Base-by-base conservation (phyloP, 768 basidiomycete species). In the Podaxis carcinomalis region DNA sequence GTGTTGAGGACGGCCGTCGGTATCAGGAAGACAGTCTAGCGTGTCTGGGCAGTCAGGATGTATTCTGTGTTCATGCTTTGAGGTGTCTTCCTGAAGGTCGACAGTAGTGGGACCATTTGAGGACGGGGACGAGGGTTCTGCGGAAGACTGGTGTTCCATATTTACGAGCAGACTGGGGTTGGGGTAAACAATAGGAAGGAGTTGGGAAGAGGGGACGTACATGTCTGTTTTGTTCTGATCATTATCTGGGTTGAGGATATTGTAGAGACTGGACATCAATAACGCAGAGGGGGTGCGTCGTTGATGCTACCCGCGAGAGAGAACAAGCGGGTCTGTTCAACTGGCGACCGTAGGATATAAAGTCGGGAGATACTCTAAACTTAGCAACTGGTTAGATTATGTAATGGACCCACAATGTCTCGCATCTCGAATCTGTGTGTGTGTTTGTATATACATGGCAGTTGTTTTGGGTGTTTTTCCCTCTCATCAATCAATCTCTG, bases 21-120 rank as follows among this genome's bases (percentile, higher is more conserved):
- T 90, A 70, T 93, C 87, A 39, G 89, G 89, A 47, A 92, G 80
- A 73, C 91, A 92, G 39, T 80, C 81, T 21, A 93, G 79, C 53
- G 86, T 86, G 70, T 92, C 86, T 35, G 91, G 91, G 66, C 91
- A 93, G 68, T 89, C 82, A 21, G 83, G 84, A 68, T 93, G 91
- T n/a, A 80, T 71, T 64, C 78, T 78, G 70, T 90, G 88, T 57
- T 80, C 78, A 42, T 73, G 63, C 67, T 60, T 51, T 21, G 62
- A 53, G 44, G 46, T 61, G 23, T 61, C 53, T 39, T 61, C 59
- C 32, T 55, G 59, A 23, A 61, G 59, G 44, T 61, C 59, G 14
- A 54, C 59, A 25, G 59, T 55, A 21, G 53, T 14, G 25, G 51
- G 64, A 28, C 35, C 51, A 51, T 59, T 58, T 7, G 62, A 51